A percentile compares a stretch with the other conserved stretches of the same genome.
phyloP scores from a whole-genome alignment of 352 stramenopile species.

The Globisporangium nagaii region DNA sequence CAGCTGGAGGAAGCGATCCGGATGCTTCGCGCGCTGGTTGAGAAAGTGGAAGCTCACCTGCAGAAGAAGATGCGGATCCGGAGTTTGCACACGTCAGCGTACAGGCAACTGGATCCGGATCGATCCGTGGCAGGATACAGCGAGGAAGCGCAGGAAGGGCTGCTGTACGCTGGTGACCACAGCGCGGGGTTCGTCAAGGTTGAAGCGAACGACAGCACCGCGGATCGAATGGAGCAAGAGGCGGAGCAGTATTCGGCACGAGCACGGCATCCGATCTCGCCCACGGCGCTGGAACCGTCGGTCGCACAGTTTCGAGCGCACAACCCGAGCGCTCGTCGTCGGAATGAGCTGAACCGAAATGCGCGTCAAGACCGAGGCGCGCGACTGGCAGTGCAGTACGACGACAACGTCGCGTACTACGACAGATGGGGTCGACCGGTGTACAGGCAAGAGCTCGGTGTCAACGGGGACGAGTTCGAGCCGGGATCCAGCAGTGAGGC shows the following conservation, averaged over 20 bases:
- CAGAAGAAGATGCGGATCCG: slow-evolving; percentile 34
- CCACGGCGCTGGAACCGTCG: slow-evolving; percentile 1
- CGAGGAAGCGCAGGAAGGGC: not conserved
- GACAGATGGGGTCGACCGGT: slow-evolving; percentile 12
- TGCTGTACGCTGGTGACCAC: not conserved
- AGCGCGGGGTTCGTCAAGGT: slow-evolving; percentile 3
- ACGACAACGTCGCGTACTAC: slow-evolving; percentile 6
- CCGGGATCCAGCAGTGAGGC: not conserved
- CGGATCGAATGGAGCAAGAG: not conserved
- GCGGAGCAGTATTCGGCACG: not conserved
- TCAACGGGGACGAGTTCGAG: not conserved
- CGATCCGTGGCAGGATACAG: not conserved
- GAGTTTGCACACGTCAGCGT: slow-evolving; percentile 1
- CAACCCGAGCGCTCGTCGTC: not conserved
- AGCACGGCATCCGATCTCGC: not conserved
- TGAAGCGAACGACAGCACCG: not conserved
- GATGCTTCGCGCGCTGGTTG: slow-evolving; percentile 35
- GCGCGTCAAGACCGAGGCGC: not conserved
- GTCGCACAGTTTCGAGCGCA: slow-evolving; percentile 3
- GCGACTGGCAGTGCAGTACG: not conserved
- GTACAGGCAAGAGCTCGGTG: slow-evolving; percentile 1
- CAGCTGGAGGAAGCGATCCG: slow-evolving; percentile 40
- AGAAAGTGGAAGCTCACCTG: slow-evolving; percentile 43
- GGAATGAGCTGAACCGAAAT: not conserved
- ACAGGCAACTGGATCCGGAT: slow-evolving; percentile 1